These are phyloP conservation scores for Penicillium thymicola DNA, from an alignment of 2,329 filamentous ascomycete species.

Conservation along the genomic window DNA sequence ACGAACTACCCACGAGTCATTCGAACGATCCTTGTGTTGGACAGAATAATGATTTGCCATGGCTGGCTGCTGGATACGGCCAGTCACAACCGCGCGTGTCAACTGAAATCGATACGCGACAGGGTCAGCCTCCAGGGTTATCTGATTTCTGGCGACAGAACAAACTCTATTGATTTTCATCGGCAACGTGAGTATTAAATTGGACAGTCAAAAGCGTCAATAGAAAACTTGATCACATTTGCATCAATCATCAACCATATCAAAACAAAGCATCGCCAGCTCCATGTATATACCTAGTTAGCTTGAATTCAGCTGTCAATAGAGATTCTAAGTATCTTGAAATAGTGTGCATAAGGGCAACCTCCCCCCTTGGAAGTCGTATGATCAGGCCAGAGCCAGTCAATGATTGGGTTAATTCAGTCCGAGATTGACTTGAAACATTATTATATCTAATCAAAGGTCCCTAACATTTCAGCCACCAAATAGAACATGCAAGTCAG, in stretches of 20 bases:
- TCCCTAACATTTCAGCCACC: not conserved
- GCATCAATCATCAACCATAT: not conserved
- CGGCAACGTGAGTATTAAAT: conserved; percentile 9
- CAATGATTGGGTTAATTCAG: not conserved
- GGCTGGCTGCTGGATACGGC: not conserved
- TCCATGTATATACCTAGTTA: not conserved
- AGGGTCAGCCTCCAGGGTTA: not conserved
- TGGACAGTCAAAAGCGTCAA: not conserved
- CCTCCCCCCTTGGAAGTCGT: too few species aligned
- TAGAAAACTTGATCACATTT: not conserved
- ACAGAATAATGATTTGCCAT: not conserved
- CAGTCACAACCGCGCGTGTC: not conserved
- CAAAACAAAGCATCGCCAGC: not conserved
- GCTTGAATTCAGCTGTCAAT: not conserved
- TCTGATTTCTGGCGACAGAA: conserved; percentile 24
- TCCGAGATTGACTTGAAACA: not conserved
- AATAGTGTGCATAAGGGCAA: not conserved
- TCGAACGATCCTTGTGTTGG: not conserved
- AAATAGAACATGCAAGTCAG: not conserved
- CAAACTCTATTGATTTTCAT: conserved; percentile 26
- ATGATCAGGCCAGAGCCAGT: not conserved
- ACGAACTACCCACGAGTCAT: not conserved
- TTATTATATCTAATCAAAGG: not conserved
- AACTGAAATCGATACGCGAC: not conserved
- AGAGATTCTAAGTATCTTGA: not conserved